phyloP scores from a whole-genome alignment of 345 rosid species.

The Ricinus communis region DNA sequence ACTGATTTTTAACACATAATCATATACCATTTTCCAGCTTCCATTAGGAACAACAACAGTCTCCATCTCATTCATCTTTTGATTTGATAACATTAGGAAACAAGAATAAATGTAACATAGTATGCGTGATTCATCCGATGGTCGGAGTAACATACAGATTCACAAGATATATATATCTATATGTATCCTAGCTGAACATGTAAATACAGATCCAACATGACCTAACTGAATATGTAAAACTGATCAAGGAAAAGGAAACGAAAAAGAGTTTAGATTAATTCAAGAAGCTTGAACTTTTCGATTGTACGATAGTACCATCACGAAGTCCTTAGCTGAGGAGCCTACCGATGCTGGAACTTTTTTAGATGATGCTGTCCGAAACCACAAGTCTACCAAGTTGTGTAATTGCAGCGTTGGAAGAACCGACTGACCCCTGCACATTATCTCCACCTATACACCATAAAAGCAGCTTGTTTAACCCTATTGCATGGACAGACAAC shows the following conservation, averaged over 20 bases:
- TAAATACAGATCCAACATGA: not conserved
- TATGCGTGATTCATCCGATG: not conserved
- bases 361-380: conserved; percentile 49
- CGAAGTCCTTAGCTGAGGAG: conserved; percentile 75
- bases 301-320: conserved; percentile 72
- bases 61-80: not conserved
- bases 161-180: too few species aligned
- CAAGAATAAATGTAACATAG: not conserved
- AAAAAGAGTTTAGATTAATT: not conserved
- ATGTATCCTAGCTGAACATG: too few species aligned
- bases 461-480: not conserved
- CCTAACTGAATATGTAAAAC: conserved; percentile 2
- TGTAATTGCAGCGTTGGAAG: conserved; percentile 54
- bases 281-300: conserved; percentile 42
- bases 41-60: not conserved
- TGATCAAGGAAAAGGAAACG: not conserved
- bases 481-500: not conserved
- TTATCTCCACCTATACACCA: conserved; percentile 62
- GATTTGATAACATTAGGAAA: not conserved
- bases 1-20: too few species aligned
- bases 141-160: too few species aligned
- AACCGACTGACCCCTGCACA: conserved; percentile 73
- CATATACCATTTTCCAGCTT: not conserved
- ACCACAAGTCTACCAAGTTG: conserved; percentile 69
- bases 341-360: conserved; percentile 54